phyloP scores from a whole-genome alignment of 2,329 filamentous ascomycete genomes.

The Pseudocercospora cruenta region DNA sequence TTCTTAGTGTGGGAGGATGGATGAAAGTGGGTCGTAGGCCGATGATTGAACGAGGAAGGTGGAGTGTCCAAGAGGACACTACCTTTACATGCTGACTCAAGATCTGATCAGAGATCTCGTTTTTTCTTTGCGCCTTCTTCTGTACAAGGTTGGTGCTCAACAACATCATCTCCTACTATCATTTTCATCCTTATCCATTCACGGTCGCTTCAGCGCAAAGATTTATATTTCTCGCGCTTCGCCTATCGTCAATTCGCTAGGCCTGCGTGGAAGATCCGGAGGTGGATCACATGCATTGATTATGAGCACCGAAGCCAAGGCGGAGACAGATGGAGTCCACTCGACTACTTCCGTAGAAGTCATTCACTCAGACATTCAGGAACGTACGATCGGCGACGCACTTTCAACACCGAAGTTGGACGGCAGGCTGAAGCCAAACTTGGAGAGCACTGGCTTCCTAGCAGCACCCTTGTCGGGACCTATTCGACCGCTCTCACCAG shows the following conservation, averaged over 20 bases:
- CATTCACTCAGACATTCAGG: background rate
- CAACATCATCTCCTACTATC: background rate
- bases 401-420: conserved; percentile 11
- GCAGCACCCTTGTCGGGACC: conserved; percentile 33
- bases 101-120: background rate
- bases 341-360: background rate
- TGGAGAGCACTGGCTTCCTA: conserved; percentile 30
- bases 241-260: background rate
- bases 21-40: conserved; percentile 14
- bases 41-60: conserved; percentile 13
- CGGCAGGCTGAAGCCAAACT: conserved; percentile 6
- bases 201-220: background rate
- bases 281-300: conserved; percentile 15
- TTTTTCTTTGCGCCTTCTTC: background rate
- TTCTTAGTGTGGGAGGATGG: conserved; percentile 10
- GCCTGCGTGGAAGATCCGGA: background rate
- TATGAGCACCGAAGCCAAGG: conserved; percentile 26
- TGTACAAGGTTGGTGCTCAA: background rate
- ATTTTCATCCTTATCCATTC: background rate
- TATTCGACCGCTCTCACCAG: conserved; percentile 47
- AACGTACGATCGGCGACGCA: background rate
- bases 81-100: conserved; percentile 12
- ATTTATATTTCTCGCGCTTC: background rate
- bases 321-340: conserved; percentile 18
- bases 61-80: background rate